Evolutionary conservation across 2,329 filamentous ascomycete genomes (phyloP), one percentile per base, ranked within the genome.

Genomic region (Claviceps spartinae): DNA sequence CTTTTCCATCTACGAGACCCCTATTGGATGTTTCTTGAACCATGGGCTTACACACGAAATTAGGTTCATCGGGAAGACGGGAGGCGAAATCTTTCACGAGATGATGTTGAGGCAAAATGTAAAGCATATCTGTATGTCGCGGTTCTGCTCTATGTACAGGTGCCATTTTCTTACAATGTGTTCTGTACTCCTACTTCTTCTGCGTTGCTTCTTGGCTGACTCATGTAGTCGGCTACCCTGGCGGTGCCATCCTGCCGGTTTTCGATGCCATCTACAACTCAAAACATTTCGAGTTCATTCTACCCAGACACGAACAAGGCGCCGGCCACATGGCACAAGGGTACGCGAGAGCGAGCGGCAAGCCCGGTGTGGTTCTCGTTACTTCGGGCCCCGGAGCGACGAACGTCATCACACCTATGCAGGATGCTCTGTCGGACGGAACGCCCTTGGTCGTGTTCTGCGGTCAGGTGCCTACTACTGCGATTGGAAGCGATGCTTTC

Each of bases 191-290:
- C 16, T 30, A 30, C 26, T 18, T 16, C 20, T 7, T 11, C 4
- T 13, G 11, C 20, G 22, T n/a, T 16, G 5, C 26, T 11, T 16
- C 30, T 7, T n/a, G 16, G 18, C 16, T 22, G 56, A 57, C 48
- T 26, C 36, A 47, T 48, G 30, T 49, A 87, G 83, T 90, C 64
- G 86, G 86, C 56, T 97, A 97, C 72, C 88, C 91, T 59, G 91
- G 91, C 62, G 91, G 93, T 66, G 90, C 93, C 59, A 97, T 97
- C 71, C 83, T 97, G 38, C 93, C 93, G 62, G 91, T 97, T 44
- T 97, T 96, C 74, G 93, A 98, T 69, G 93, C 93, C 64, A 97
- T 98, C 66, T 95, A 95, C 79, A 95, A 96, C 75, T 97, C 91
- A 53, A 83, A 86, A 74, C 86, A 96, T 71, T 95, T 97, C 73